These are phyloP conservation scores for Ogataea pini DNA, from an alignment of 805 yeast genomes.

Conservation along the genomic window DNA sequence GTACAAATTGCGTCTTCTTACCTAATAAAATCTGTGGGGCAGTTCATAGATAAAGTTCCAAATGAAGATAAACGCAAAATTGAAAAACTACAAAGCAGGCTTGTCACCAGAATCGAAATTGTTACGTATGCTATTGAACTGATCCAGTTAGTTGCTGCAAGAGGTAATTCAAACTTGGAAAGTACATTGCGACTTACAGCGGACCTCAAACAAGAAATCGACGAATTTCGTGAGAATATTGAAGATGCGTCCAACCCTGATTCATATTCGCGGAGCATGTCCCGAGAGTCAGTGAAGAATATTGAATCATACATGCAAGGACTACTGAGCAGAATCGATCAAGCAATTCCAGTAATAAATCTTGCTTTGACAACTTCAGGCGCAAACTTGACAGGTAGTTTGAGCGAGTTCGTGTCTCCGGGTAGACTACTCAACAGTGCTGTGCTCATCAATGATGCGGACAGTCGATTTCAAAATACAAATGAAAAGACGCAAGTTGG, in stretches of 20 bases:
- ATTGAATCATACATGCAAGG: constrained; percentile 52
- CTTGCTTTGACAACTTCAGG: constrained; percentile 70
- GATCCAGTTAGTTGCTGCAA: constrained; percentile 59
- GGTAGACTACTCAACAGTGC: constrained; percentile 68
- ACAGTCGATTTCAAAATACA: constrained; percentile 26
- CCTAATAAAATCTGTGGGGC: constrained; percentile 65
- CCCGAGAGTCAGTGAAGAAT: constrained; percentile 37
- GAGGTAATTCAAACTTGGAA: constrained; percentile 60
- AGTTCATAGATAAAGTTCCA: constrained; percentile 55
- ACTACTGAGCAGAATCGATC: constrained; percentile 57
- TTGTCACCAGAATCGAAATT: constrained; percentile 60
- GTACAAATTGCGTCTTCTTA: constrained; percentile 72
- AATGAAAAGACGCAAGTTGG: constrained; percentile 46
- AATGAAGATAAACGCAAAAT: constrained; percentile 50
- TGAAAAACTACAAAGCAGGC: constrained; percentile 41
- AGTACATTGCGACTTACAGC: constrained; percentile 55
- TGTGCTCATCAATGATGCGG: constrained; percentile 42
- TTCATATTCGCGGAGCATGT: constrained; percentile 7
- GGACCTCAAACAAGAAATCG: constrained; percentile 58
- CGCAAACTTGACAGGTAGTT: constrained; percentile 52
- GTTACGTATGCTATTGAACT: constrained; percentile 68
- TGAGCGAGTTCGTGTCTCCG: constrained; percentile 55
- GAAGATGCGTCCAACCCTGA: constrained; percentile 30
- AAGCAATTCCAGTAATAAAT: constrained; percentile 66
- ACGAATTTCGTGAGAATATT: constrained; percentile 53